These are phyloP conservation scores for Aspergillus cavernicola DNA, from an alignment of 495 filamentous ascomycete genomes.

Conservation along the genomic window DNA sequence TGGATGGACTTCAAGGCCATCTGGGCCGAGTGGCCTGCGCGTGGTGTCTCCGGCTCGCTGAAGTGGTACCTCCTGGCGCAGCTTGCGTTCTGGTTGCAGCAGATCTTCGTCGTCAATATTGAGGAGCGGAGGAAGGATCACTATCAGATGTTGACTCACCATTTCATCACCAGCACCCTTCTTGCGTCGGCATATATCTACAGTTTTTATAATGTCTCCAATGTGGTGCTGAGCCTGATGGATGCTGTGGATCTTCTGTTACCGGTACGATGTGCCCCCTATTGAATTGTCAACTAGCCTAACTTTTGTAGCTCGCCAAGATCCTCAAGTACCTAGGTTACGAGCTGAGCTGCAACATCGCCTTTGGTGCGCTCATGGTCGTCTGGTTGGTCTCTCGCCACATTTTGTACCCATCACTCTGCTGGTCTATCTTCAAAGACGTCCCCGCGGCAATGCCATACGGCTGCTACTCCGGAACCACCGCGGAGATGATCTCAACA, in stretches of 20 bases:
- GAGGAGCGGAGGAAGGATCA: constrained; percentile 93
- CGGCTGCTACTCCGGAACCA: constrained; percentile 66
- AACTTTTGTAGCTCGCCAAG: constrained; percentile 70
- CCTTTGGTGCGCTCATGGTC: constrained; percentile 83
- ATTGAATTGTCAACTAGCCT: background rate
- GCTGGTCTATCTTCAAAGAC: constrained; percentile 77
- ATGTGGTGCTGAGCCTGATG: constrained; percentile 87
- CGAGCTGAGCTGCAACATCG: constrained; percentile 70
- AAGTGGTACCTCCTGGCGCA: constrained; percentile 94
- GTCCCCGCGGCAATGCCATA: constrained; percentile 56
- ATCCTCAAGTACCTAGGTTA: constrained; percentile 85
- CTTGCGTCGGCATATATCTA: constrained; percentile 85
- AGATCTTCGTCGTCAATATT: constrained; percentile 89
- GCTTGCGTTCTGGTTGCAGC: constrained; percentile 90
- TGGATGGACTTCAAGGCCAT: constrained; percentile 73
- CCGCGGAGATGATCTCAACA: constrained; percentile 56
- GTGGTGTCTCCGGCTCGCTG: constrained; percentile 64
- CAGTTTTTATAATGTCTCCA: constrained; percentile 63
- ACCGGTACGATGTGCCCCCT: constrained; percentile 54
- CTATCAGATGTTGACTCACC: constrained; percentile 91
- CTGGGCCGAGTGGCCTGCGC: constrained; percentile 79
- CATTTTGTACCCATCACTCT: constrained; percentile 69
- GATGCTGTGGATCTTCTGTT: constrained; percentile 87
- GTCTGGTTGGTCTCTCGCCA: constrained; percentile 85
- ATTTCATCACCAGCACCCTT: constrained; percentile 71